Evolutionary conservation across 2,329 filamentous ascomycete species (phyloP).

Genomic region (Rutstroemia sp.): DNA sequence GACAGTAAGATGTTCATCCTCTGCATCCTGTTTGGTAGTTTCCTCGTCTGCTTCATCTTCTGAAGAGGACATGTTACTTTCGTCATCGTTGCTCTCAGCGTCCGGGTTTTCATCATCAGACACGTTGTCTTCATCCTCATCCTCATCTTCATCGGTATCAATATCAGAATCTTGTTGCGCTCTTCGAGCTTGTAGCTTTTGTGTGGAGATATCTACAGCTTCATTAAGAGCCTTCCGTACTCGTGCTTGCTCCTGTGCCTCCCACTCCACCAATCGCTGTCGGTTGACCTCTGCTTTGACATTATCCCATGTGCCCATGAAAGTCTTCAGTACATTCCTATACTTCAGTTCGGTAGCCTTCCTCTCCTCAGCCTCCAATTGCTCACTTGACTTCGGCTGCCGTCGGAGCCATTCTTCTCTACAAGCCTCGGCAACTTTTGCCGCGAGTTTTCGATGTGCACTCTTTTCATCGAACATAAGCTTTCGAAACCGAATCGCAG

Average conservation of each 20-base stretch:
- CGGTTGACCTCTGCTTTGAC: conserved; percentile 55
- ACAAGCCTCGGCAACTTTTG: conserved; percentile 70
- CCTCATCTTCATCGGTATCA: conserved; percentile 34
- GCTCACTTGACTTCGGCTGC: conserved; percentile 69
- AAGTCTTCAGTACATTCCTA: conserved; percentile 56
- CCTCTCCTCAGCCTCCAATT: conserved; percentile 71
- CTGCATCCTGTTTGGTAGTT: conserved; percentile 38
- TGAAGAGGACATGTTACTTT: conserved; percentile 56
- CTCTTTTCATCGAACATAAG: conserved; percentile 74
- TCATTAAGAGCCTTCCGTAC: conserved; percentile 64
- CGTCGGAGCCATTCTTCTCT: conserved; percentile 66
- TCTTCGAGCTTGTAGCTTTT: conserved; percentile 57
- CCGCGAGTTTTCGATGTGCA: conserved; percentile 69
- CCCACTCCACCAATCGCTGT: conserved; percentile 52
- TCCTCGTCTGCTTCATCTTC: conserved; percentile 52
- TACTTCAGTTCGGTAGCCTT: conserved; percentile 62
- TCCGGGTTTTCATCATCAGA: conserved; percentile 31
- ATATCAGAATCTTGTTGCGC: conserved; percentile 45
- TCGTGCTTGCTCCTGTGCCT: conserved; percentile 55
- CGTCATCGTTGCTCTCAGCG: conserved; percentile 32
- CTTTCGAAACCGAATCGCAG: conserved; percentile 72
- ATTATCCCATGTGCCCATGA: conserved; percentile 56
- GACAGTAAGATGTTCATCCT: conserved; percentile 59
- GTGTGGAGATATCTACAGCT: conserved; percentile 64
- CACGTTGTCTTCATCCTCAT: conserved; percentile 26